Evolutionary conservation across 768 basidiomycete genomes (phyloP), one percentile per base, ranked within the genome.

Genomic region (Mycena filopes): DNA sequence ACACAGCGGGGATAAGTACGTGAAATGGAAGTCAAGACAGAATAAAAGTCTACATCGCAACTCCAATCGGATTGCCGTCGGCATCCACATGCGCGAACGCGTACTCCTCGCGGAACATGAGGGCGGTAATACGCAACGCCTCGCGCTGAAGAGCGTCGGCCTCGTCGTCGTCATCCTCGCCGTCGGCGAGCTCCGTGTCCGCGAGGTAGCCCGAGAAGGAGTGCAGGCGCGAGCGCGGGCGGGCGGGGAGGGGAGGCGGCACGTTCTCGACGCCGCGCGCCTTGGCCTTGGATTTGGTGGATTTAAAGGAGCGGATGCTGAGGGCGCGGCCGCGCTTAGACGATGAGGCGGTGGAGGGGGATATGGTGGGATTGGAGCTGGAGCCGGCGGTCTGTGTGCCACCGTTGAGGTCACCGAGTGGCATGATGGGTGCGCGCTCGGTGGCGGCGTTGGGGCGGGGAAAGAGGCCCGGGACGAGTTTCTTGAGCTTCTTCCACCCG

Each of bases 241-340:
- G 1, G 47, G 26, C 11, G 15, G 12, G 15, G 36, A 38, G 4
- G n/a, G 26, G 26, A 10, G 38, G 38, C 8, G 57, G 36, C 18
- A 31, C 5, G 47, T 59, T 49, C 38, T 55, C 61, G 5, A 48
- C 29, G 13, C 36, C 36, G n/a, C n/a, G n/a, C n/a, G n/a, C n/a
- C 9, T 47, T n/a, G n/a, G n/a, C 42, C 46, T 49, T 49, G 7
- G 46, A n/a, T 46, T 47, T 63, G 33, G 20, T 26, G 18, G 51
- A 54, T 11, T 55, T 55, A 54, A 63, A 63, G 4, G 61, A 63
- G 11, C 46, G 31, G 46, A 63, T 55, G 54, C 61, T 63, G 21
- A 61, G 31, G 20, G 60, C 50, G 23, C 41, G 58, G 51, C 29
- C 13, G 38, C 54, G 45, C n/a, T 26, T 53, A 23, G 28, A 45